Percentiles rank a stretch among this genome's conserved stretches.
Evolutionary conservation across 2,329 filamentous ascomycete genomes (phyloP).

Genomic region (Gremmenia infestans): DNA sequence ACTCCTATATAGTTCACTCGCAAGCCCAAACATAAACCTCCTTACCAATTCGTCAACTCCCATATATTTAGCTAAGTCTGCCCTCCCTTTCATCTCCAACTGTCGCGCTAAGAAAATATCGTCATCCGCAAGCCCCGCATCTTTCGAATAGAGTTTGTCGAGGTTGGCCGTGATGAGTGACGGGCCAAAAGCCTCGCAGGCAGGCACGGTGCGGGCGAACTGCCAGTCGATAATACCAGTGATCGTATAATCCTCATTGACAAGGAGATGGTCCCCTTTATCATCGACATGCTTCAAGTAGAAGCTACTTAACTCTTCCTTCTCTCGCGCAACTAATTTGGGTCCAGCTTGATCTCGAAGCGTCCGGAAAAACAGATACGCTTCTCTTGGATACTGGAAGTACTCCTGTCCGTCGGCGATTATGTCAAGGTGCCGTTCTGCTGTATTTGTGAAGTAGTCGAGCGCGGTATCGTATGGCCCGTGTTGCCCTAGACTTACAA

Average conservation of each 20-base stretch:
- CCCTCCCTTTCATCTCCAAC: not conserved
- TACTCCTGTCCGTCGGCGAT: slow-evolving; percentile 1
- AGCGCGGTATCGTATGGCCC: not conserved
- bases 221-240: slow-evolving; percentile 1
- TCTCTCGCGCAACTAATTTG: not conserved
- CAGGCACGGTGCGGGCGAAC: not conserved
- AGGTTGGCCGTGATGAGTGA: not conserved
- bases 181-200: not conserved
- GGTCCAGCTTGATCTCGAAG: not conserved
- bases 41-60: not conserved
- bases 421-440: not conserved
- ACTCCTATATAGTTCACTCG: not conserved
- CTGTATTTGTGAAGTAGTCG: not conserved
- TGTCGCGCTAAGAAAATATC: not conserved
- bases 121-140: not conserved
- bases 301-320: not conserved
- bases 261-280: not conserved
- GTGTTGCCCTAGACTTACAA: not conserved
- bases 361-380: not conserved
- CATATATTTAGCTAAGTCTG: not conserved
- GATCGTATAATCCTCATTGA: not conserved
- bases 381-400: not conserved
- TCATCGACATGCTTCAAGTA: slow-evolving; percentile 1
- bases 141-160: not conserved
- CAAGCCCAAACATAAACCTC: not conserved